phyloP scores from a whole-genome alignment of 2,329 filamentous ascomycete species.

The Aspergillus sp. region DNA sequence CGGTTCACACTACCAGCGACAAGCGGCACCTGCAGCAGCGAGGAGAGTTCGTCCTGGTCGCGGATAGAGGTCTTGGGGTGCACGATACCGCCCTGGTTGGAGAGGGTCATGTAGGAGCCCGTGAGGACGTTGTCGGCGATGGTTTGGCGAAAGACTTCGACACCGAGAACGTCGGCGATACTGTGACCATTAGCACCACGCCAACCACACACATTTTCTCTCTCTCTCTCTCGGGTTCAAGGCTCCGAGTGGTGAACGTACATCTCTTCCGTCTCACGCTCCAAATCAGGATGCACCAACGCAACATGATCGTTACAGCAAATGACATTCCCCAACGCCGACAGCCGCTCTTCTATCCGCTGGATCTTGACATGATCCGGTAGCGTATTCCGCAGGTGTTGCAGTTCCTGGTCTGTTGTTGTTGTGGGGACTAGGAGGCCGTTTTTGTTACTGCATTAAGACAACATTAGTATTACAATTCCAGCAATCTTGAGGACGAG shows the following conservation, averaged over 20 bases:
- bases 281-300: constrained; percentile 88
- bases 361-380: constrained; percentile 90
- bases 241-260: constrained; percentile 10
- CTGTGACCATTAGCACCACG: constrained; percentile 12
- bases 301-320: constrained; percentile 95
- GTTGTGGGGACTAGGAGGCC: constrained; percentile 92
- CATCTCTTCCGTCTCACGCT: constrained; percentile 97
- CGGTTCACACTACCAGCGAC: constrained; percentile 92
- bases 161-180: constrained; percentile 73
- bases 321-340: constrained; percentile 93
- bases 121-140: constrained; percentile 95
- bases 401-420: constrained; percentile 95
- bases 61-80: constrained; percentile 96
- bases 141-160: constrained; percentile 67
- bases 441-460: constrained; percentile 67
- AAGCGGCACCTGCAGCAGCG: constrained; percentile 86
- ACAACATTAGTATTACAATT: constrained; percentile 1
- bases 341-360: constrained; percentile 93
- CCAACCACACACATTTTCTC: no score
- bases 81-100: constrained; percentile 92
- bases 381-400: constrained; percentile 90
- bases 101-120: constrained; percentile 91
- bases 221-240: no score
- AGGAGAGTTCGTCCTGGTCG: constrained; percentile 94
- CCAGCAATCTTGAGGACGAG: not conserved